phyloP scores from a whole-genome alignment of 2,329 filamentous ascomycete species.

The Talaromyces pinophilus region DNA sequence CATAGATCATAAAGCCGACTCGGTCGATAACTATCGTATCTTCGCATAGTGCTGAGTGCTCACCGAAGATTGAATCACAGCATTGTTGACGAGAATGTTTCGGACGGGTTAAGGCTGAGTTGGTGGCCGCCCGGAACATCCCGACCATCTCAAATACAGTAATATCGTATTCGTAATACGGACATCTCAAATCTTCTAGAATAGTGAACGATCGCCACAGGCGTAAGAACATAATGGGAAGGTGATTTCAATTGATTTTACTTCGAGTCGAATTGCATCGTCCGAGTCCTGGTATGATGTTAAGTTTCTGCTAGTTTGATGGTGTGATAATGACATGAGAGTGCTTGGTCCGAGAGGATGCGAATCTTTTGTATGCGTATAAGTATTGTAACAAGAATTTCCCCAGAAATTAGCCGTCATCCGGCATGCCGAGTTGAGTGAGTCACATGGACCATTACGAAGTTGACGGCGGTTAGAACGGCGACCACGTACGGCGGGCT shows the following conservation, averaged over 20 bases:
- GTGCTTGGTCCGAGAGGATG: background rate
- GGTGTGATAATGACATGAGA: background rate
- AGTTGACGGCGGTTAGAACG: background rate
- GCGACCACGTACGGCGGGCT: background rate
- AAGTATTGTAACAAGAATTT: background rate
- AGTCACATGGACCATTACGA: conserved; percentile 1
- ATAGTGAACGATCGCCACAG: background rate
- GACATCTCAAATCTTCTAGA: background rate
- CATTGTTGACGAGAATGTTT: background rate
- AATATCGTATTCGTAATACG: background rate
- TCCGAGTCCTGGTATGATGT: background rate
- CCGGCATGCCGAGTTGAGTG: background rate
- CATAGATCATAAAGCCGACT: conserved; percentile 7
- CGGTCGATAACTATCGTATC: background rate
- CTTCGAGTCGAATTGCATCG: conserved; percentile 24
- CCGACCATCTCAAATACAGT: background rate
- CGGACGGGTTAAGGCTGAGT: background rate
- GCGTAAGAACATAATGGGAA: conserved; percentile 35
- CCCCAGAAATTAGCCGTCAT: background rate
- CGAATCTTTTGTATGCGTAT: background rate
- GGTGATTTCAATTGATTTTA: conserved; percentile 29
- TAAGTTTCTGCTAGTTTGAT: background rate
- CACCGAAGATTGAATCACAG: background rate
- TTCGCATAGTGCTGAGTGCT: background rate
- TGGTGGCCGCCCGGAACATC: background rate